Conservation (phyloP, 139 green algal species). For the Chlamydomonas sphaeroides region DNA sequence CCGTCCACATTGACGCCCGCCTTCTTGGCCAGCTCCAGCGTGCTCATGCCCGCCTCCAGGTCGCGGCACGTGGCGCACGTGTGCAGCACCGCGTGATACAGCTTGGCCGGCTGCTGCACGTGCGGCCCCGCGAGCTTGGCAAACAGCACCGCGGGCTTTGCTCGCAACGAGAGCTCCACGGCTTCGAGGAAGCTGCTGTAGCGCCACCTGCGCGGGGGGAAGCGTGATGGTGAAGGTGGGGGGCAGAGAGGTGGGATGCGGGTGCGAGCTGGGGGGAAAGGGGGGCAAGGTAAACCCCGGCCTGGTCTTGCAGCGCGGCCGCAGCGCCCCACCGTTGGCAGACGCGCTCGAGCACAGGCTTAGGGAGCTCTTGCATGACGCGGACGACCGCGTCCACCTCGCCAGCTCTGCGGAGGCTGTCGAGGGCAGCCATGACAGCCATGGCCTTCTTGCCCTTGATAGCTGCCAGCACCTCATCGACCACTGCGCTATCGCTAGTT, state of each 20-base stretch:
- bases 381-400: constrained; percentile 10
- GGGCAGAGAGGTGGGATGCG: not conserved
- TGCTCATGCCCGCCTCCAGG: not conserved
- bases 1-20: constrained; percentile 1
- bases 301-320: not conserved
- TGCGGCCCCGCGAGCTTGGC: not conserved
- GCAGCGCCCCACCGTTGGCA: not conserved
- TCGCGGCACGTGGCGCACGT: constrained; percentile 34
- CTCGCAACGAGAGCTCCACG: not conserved
- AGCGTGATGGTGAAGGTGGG: not conserved
- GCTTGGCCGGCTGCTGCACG: not conserved
- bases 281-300: too few relatives aligned
- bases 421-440: not conserved
- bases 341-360: not conserved
- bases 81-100: constrained; percentile 11
- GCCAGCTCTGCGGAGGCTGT: not conserved
- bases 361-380: constrained; percentile 7
- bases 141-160: constrained; percentile 22
- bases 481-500: not conserved
- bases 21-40: constrained; percentile 42
- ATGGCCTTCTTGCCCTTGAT: not conserved
- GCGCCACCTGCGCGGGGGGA: not conserved
- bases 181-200: constrained; percentile 7
- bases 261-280: too few relatives aligned
- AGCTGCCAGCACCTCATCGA: not conserved